phyloP scores from a whole-genome alignment of 1,284 basidiomycete species.

The Ustilago vetiveriae region DNA sequence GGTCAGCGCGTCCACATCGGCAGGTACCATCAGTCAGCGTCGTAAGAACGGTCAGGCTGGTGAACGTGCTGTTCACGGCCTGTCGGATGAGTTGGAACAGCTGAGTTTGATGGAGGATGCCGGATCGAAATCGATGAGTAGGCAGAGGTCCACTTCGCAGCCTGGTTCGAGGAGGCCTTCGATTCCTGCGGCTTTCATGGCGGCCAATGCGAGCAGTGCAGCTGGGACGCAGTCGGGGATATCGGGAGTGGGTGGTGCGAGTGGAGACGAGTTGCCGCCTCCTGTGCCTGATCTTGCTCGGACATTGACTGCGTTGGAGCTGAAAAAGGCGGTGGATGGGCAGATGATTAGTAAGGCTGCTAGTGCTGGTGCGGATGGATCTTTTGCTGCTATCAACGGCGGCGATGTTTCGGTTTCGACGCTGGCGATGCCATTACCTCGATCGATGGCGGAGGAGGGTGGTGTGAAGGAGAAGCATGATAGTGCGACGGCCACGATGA shows the following conservation, averaged over 20 bases:
- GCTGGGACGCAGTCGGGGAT: not conserved
- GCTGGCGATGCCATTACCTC: constrained; percentile 33
- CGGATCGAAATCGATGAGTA: constrained; percentile 1
- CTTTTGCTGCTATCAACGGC: constrained; percentile 1
- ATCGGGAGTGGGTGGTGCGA: not conserved
- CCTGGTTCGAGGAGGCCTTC: constrained; percentile 46
- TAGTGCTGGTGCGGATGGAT: constrained; percentile 1
- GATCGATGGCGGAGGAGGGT: not conserved
- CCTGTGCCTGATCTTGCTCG: constrained; percentile 49
- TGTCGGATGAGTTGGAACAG: constrained; percentile 10
- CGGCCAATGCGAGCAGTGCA: constrained; percentile 13
- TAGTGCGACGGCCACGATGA: not conserved
- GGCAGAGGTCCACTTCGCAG: constrained; percentile 53
- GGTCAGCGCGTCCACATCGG: constrained; percentile 27
- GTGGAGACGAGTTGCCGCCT: constrained; percentile 19
- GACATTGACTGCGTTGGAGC: constrained; percentile 46
- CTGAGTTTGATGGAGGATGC: not conserved
- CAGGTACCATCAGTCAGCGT: constrained; percentile 54
- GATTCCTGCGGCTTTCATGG: constrained; percentile 48
- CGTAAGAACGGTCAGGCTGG: constrained; percentile 17
- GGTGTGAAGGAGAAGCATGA: too few species aligned
- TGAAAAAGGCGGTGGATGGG: constrained; percentile 5
- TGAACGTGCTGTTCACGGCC: not conserved
- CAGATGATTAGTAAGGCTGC: not conserved
- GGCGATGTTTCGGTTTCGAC: constrained; percentile 2